Evolutionary conservation across 371 early-diverging fungal species (phyloP), one percentile per base, ranked within the genome.

Genomic region (Batrachochytrium dendrobatidis): DNA sequence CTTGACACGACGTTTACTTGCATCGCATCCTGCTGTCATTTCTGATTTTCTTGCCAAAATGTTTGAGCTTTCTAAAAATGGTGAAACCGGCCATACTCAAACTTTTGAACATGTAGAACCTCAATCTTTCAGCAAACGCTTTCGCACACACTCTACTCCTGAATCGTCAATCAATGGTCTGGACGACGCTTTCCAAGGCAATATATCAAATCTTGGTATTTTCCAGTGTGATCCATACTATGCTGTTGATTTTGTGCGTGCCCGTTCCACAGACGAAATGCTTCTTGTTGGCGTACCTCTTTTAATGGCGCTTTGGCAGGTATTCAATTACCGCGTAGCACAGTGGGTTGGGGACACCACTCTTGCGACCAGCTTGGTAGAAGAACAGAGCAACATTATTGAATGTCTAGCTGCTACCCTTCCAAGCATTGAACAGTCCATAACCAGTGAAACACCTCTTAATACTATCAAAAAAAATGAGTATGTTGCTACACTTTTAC

Each of bases 261-360:
- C 53, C 8, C 43, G 25, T 1, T 24, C 52, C 10, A 46, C 58
- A 43, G 58, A 33, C 58, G 15, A 60, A 25, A 45, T 62, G 15
- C 61, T 78, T 20, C 63, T 64, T 34, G 70, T 74, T 24, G 80
- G 75, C 7, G 59, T 77, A 43, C 80, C 80, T 15, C 66, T 79
- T 17, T 39, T 77, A 22, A 63, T 77, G 31, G 70, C 77, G 3
- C 30, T 79, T 7, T 77, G 77, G 80, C 80, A 79, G 56, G 77
- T 79, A 6, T 79, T 79, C 62, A 74, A 79, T 59, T 62, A 70
- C 55, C 59, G 70, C 24, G 77, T 75, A 5, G 58, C 63, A 29
- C 76, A 79, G 55, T 77, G 71, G 70, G 71, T 77, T n/a, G 75
- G 72, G 6, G 45, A 66, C 51, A 55, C 51, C 1, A 55, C 56